Base-by-base conservation (phyloP, 257 asterid species). In the Sherardia arvensis region DNA sequence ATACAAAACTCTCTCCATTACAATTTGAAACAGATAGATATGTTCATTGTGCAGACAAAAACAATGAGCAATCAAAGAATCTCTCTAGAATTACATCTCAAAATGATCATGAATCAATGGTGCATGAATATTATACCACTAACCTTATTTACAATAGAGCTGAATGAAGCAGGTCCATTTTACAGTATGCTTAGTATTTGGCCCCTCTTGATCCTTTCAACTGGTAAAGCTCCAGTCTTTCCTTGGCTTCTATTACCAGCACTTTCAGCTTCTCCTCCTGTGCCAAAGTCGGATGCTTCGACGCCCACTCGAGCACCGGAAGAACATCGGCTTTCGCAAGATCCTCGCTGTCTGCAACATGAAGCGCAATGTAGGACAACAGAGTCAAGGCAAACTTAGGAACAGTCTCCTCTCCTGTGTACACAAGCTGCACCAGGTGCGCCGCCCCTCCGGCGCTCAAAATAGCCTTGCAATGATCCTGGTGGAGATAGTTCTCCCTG, bases 381-480 rank as follows among this genome's bases (percentile, higher is more conserved):
- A 82, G 73, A 30, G 58, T 36, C 65, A 77, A 36, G 30, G 83
- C 81, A 47, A 64, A 47, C 25, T 45, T 33, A 65, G 75, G 75
- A 63, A 82, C 80, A 60, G 40, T 66, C 14, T 65, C 73, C 36
- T 75, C 85, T 17, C 81, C 83, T 53, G 73, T 66, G 73, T 70
- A 79, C 36, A 79, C 78, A 9, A 74, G 76, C 33, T 77, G 81
- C 43, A 79, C 69, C 14, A 82, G 59, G 54, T 72, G 81, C 38
- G 36, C 66, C 3, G 71, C 81, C 60, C 84, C 87, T 34, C 83
- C 84, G 18, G 79, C 69, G 18, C 69, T 43, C 20, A 77, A 68
- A 21, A 82, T 82, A 2, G 82, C 78, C 69, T 72, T 79, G 49
- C 70, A 79, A 33, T 76, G 82, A 69, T 79, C 84, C 21, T 66